A percentile compares a stretch with the other conserved stretches of the same genome.
Conservation (phyloP, 2,329 filamentous ascomycete species). For the Aspergillus novoparasiticus region DNA sequence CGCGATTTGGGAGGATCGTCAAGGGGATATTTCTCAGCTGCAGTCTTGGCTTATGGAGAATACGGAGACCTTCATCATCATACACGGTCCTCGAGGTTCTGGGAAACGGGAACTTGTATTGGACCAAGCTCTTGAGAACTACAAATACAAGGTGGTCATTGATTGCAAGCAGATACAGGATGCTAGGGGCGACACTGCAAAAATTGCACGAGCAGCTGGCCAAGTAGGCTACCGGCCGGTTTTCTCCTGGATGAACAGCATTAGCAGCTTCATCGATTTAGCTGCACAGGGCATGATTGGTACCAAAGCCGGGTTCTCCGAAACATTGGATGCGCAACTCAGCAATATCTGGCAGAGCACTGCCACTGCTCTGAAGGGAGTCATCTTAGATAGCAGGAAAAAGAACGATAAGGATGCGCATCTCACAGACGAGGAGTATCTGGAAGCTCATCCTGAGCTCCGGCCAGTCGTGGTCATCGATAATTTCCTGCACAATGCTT, state of each 20-base stretch:
- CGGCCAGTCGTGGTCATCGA: slow-evolving; percentile 85
- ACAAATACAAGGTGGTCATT: slow-evolving; percentile 77
- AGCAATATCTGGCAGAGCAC: slow-evolving; percentile 88
- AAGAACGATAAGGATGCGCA: slow-evolving; percentile 73
- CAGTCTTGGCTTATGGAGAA: slow-evolving; percentile 85
- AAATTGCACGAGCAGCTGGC: slow-evolving; percentile 76
- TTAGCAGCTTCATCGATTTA: slow-evolving; percentile 88
- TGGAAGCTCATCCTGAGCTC: slow-evolving; percentile 84
- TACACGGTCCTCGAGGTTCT: slow-evolving; percentile 88
- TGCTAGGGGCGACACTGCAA: slow-evolving; percentile 81
- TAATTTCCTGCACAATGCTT: slow-evolving; percentile 82
- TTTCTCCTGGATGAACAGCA: slow-evolving; percentile 94
- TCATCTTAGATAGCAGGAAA: slow-evolving; percentile 69
- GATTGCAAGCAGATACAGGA: slow-evolving; percentile 95
- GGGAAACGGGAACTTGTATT: slow-evolving; percentile 87
- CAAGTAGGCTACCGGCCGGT: slow-evolving; percentile 90
- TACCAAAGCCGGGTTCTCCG: slow-evolving; percentile 90
- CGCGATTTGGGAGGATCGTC: slow-evolving; percentile 85
- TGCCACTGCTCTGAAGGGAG: slow-evolving; percentile 73
- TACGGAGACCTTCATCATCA: slow-evolving; percentile 86
- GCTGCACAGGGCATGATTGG: slow-evolving; percentile 93
- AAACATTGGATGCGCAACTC: slow-evolving; percentile 86
- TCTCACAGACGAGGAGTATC: slow-evolving; percentile 79
- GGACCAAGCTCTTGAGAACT: slow-evolving; percentile 76
- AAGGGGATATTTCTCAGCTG: slow-evolving; percentile 78